These are phyloP conservation scores for Cylindricascospora bacillispora DNA, from an alignment of 1,139 yeast genomes.

Conservation along the genomic window DNA sequence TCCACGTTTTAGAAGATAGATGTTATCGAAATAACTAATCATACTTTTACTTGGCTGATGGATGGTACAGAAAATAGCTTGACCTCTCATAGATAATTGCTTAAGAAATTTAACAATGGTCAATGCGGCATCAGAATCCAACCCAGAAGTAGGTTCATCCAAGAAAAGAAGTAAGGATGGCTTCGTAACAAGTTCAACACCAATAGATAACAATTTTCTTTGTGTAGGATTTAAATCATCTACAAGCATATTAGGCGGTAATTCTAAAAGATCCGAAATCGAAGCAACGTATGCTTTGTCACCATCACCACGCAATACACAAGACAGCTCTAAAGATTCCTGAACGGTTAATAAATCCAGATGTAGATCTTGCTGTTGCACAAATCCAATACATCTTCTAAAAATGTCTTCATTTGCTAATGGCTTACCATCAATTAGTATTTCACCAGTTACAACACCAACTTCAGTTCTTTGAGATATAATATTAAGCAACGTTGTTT, in stretches of 20 bases:
- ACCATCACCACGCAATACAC: conserved; percentile 36
- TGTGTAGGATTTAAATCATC: conserved; percentile 34
- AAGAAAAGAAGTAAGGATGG: conserved; percentile 35
- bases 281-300: conserved; percentile 37
- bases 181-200: conserved; percentile 37
- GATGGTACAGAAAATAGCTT: conserved; percentile 35
- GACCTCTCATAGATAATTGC: conserved; percentile 34
- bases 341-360: conserved; percentile 37
- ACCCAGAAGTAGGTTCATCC: conserved; percentile 39
- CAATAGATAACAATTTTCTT: conserved; percentile 39
- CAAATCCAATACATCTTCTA: conserved; percentile 44
- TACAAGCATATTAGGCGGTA: conserved; percentile 27
- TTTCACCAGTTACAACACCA: conserved; percentile 44
- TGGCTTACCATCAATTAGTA: conserved; percentile 40
- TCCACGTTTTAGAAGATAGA: conserved; percentile 30
- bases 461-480: conserved; percentile 37
- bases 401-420: conserved; percentile 31
- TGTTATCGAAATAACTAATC: conserved; percentile 31
- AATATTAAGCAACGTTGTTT: conserved; percentile 42
- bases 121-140: conserved; percentile 39
- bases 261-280: conserved; percentile 32
- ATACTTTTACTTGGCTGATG: conserved; percentile 31
- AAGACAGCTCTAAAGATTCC: conserved; percentile 40
- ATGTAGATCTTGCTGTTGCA: conserved; percentile 48
- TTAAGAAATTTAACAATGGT: conserved; percentile 33